Evolutionary conservation across 2,329 filamentous ascomycete genomes (phyloP).

Genomic region (Penicillium psychrosexuale): DNA sequence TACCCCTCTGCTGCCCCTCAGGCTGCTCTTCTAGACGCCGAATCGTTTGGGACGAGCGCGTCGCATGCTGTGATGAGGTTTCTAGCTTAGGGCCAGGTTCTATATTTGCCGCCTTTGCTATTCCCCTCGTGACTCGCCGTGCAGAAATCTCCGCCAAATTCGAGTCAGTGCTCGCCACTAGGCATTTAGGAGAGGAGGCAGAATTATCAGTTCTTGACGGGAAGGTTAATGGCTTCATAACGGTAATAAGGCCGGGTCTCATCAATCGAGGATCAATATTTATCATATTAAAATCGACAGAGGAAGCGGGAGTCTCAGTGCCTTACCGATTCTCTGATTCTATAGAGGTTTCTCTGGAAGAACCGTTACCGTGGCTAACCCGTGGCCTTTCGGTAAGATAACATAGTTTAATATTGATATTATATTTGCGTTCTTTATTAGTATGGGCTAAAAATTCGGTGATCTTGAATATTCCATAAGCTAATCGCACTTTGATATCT

Average conservation of each 20-base stretch:
- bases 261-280: constrained; percentile 19
- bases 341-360: constrained; percentile 9
- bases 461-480: neutral
- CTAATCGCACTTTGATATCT: too few species aligned
- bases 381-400: constrained; percentile 8
- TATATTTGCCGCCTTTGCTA: constrained; percentile 8
- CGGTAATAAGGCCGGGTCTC: constrained; percentile 1
- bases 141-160: constrained; percentile 6
- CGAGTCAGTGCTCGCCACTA: constrained; percentile 1
- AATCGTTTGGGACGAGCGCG: constrained; percentile 8
- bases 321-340: constrained; percentile 8
- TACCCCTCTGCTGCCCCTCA: constrained; percentile 1
- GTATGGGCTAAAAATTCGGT: constrained; percentile 17
- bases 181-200: constrained; percentile 3
- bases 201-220: constrained; percentile 1
- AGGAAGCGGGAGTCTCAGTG: constrained; percentile 19
- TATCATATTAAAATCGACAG: constrained; percentile 12
- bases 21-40: constrained; percentile 9
- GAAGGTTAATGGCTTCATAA: constrained; percentile 2
- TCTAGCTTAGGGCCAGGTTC: constrained; percentile 5
- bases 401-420: constrained; percentile 17
- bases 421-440: constrained; percentile 10
- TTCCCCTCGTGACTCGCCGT: constrained; percentile 11
- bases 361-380: constrained; percentile 10
- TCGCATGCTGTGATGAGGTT: constrained; percentile 7